Base-by-base conservation (phyloP, 768 basidiomycete genomes). In the Kwoniella shandongensis region DNA sequence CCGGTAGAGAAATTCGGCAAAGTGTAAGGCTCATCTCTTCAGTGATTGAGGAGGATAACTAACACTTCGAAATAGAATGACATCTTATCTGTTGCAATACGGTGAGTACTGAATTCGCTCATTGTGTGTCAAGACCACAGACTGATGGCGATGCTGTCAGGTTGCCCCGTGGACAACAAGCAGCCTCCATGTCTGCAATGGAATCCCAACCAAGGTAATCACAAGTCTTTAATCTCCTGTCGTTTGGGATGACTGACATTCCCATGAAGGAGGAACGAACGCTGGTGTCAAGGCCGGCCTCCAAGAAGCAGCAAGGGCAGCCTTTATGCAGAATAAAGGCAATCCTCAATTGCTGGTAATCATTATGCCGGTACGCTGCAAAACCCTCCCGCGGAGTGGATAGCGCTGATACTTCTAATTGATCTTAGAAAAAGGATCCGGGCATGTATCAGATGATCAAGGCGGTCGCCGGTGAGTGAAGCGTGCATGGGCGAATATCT, bases 311-410 rank as follows among this genome's bases (percentile, higher is more conserved):
- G 67, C 67, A 15, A 56, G 58, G 41, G 57, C 52, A 4, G 70
- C 72, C 5, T 76, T 46, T 52, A 54, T 61, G 46, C 58, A 59
- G 29, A 53, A 58, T 10, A 66, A 69, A 47, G 26, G 42, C 2
- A 57, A 66, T 26, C 75, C 75, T 20, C 75, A 74, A 47, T 15
- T 76, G 26, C 61, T 74, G 22, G n/a, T 76, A 3, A 66, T 73
- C 27, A 65, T 76, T 17, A 42, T 71, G 44, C 73, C 75, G 1
- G 72, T 67, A 27, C 55, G 66, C 61, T 18, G 7, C 29, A 38
- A 29, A n/a, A n/a, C n/a, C n/a, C n/a, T n/a, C n/a, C n/a, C n/a
- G n/a, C n/a, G n/a, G n/a, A n/a, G n/a, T n/a, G n/a, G n/a, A n/a
- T n/a, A n/a, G n/a, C 26, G 26, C 5, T 50, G 15, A 4, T 32